These are phyloP conservation scores for Iberis pinnata DNA, from an alignment of 345 rosid species.

Conservation along the genomic window DNA sequence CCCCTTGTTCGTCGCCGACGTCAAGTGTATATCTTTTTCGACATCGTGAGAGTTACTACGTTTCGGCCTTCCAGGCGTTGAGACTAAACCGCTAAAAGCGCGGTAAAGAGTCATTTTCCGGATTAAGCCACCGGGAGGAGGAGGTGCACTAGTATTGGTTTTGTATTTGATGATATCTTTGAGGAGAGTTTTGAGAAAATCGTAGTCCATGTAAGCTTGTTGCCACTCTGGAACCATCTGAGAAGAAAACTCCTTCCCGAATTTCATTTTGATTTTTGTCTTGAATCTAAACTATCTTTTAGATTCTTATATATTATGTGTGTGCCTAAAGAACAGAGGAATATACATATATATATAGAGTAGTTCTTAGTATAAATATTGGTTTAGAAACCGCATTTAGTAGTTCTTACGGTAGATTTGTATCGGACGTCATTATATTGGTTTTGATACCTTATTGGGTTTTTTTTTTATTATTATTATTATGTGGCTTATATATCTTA, in stretches of 20 bases:
- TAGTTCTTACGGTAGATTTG: too few species aligned
- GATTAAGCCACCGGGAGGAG: not conserved
- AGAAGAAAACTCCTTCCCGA: not conserved
- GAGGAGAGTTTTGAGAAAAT: conserved; percentile 25
- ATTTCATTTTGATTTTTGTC: not conserved
- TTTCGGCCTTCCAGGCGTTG: not conserved
- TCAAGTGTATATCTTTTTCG: not conserved
- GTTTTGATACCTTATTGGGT: too few species aligned
- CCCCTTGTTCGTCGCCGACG: not conserved
- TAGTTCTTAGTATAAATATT: too few species aligned
- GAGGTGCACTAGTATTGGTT: conserved; percentile 13
- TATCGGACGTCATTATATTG: too few species aligned
- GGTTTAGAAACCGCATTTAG: too few species aligned
- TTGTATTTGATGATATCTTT: conserved; percentile 34
- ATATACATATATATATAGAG: too few species aligned
- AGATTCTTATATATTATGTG: too few species aligned
- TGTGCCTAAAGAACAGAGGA: too few species aligned
- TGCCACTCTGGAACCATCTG: conserved; percentile 31
- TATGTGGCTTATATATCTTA: too few species aligned
- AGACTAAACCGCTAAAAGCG: not conserved
- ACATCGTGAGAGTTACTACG: not conserved
- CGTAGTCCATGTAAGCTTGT: conserved; percentile 21
- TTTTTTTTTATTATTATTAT: too few species aligned
- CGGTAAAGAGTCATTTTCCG: not conserved
- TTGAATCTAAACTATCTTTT: not conserved